These are phyloP conservation scores for Tylopilus plumbeoviolaceoides DNA, from an alignment of 768 basidiomycete species.

Conservation along the genomic window DNA sequence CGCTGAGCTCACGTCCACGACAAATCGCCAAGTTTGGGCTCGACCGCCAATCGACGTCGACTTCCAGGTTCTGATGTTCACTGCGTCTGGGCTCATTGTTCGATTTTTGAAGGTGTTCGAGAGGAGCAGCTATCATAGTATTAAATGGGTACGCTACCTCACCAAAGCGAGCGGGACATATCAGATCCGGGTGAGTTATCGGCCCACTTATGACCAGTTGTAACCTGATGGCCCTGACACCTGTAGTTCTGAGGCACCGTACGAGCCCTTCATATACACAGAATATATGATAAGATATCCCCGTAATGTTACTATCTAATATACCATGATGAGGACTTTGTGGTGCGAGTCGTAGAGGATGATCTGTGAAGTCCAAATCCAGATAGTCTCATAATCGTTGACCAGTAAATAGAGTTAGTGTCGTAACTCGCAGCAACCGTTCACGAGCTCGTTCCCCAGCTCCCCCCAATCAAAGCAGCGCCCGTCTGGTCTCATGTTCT, in stretches of 20 bases:
- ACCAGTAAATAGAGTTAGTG: background rate
- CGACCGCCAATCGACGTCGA: slow-evolving; percentile 97
- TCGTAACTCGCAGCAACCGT: slow-evolving; percentile 20
- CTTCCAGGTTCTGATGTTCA: slow-evolving; percentile 99
- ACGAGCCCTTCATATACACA: slow-evolving; percentile 15
- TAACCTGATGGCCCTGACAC: background rate
- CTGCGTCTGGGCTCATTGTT: slow-evolving; percentile 91
- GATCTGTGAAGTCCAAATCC: slow-evolving; percentile 23
- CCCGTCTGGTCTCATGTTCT: slow-evolving; percentile 39
- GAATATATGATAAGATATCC: slow-evolving; percentile 25
- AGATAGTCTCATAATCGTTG: slow-evolving; percentile 18
- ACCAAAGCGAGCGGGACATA: slow-evolving; percentile 93
- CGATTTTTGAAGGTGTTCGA: slow-evolving; percentile 98
- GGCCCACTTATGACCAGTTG: background rate
- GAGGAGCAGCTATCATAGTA: slow-evolving; percentile 89
- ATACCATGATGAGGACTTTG: slow-evolving; percentile 15
- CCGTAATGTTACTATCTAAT: slow-evolving; percentile 21
- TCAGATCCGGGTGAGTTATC: slow-evolving; percentile 79
- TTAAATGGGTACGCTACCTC: slow-evolving; percentile 95
- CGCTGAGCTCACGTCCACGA: slow-evolving; percentile 83
- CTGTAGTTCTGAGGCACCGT: slow-evolving; percentile 26
- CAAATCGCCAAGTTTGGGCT: slow-evolving; percentile 94
- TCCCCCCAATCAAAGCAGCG: slow-evolving; percentile 10
- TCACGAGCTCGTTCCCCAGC: slow-evolving; percentile 9
- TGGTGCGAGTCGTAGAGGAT: slow-evolving; percentile 4